Evolutionary conservation across 2,329 filamentous ascomycete species (phyloP), one percentile per base, ranked within the genome.

Genomic region (Ophiostoma sp.): DNA sequence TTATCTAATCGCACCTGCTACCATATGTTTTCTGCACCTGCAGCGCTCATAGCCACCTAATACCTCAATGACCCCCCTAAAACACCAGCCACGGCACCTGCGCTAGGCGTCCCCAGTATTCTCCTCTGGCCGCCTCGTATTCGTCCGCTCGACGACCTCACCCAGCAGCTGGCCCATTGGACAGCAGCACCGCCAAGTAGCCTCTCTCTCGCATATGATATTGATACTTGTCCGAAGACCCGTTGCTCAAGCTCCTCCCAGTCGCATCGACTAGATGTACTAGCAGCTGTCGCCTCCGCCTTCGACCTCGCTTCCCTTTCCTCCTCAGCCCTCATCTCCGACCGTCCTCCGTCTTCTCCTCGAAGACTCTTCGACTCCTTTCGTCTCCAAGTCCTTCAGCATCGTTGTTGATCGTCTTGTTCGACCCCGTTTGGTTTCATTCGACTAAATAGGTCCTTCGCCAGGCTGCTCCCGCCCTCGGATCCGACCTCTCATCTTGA

Each of bases 1-100:
- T 65, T 70, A 71, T 71, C 70, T 70, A 66, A 71, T 71, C 68
- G 55, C 14, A 18, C 36, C 45, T 41, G 45, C 45, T 47, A 12
- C n/a, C 49, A n/a, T 27, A 4, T n/a, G 11, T 11, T 18, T 14
- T 27, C 5, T 5, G 42, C 12, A 62, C 16, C 8, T n/a, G 16
- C 38, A 62, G 55, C 55, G 36, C n/a, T 55, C n/a, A 27, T 27
- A 27, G 27, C 27, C 27, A 27, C 27, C 27, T 36, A 27, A 36
- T 38, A 41, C 58, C 36, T 41, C 36, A 44, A 40, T 42, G 40
- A 16, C 49, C 9, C 18, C 49, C 49, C 12, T 27, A 27, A 2
- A 55, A 44, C 60, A 42, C 60, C 14, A 60, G 55, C 27, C 55
- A 60, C 55, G 27, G 27, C 27, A 55, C 49, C n/a, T 55, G n/a